Evolutionary conservation across 768 basidiomycete species (phyloP).

Genomic region (Podaxis rugospora): DNA sequence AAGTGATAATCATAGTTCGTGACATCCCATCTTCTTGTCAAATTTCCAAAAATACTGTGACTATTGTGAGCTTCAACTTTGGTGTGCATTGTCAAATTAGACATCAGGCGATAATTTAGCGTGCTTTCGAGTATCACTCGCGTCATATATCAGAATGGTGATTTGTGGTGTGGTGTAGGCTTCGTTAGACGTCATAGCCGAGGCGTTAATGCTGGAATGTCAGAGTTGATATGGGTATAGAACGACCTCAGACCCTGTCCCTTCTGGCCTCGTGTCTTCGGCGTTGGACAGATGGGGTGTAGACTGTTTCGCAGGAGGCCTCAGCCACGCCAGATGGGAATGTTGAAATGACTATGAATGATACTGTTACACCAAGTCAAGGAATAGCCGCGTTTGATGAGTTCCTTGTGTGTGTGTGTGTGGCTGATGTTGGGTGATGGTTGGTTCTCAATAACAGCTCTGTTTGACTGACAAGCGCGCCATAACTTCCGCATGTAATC

Average conservation of each 20-base stretch:
- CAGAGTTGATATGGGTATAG: background rate
- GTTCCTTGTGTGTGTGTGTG: background rate
- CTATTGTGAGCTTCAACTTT: background rate
- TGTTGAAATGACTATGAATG: background rate
- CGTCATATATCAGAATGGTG: background rate
- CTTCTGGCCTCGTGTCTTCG: background rate
- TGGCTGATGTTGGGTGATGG: background rate
- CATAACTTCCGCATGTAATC: background rate
- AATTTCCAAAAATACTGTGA: background rate
- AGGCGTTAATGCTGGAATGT: background rate
- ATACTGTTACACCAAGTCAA: background rate
- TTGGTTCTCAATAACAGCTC: background rate
- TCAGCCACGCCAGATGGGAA: background rate
- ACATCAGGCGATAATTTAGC: background rate
- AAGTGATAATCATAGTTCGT: background rate
- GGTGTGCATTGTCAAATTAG: background rate
- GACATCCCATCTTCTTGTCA: background rate
- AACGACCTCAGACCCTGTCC: background rate
- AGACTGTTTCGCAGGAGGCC: background rate
- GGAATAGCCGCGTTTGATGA: background rate
- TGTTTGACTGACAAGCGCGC: background rate
- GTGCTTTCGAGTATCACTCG: background rate
- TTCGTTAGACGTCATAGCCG: conserved; percentile 3
- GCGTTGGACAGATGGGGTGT: background rate
- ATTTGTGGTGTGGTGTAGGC: background rate